Conservation (phyloP, 179 eudicot species). For the Corrigiola litoralis region DNA sequence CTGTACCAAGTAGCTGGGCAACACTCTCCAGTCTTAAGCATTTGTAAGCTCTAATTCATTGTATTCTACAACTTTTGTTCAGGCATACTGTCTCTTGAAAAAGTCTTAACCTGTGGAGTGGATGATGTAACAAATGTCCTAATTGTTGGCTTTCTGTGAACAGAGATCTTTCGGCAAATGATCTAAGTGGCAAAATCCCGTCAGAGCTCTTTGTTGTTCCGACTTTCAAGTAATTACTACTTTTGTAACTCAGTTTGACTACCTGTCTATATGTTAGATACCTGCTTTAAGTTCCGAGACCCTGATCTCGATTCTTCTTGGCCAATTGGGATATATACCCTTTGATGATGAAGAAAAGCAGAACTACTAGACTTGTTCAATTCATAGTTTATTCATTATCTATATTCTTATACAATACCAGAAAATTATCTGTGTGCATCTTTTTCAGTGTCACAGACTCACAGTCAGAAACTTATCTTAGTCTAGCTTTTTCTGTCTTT, state of each 20-base stretch:
- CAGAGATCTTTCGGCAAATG: constrained; percentile 87
- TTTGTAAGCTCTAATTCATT: constrained; percentile 44
- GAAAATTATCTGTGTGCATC: no score
- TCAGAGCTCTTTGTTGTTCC: constrained; percentile 48
- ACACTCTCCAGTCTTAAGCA: constrained; percentile 65
- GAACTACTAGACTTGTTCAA: no score
- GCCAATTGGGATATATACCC: no score
- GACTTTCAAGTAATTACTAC: constrained; percentile 64
- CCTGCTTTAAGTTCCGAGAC: no score
- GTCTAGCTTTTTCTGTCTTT: no score
- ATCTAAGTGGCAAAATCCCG: constrained; percentile 62
- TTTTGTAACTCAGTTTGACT: constrained; percentile 5
- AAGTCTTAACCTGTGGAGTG: background rate
- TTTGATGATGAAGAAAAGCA: no score
- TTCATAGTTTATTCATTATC: no score
- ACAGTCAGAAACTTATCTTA: no score
- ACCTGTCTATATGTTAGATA: no score
- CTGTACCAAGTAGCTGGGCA: constrained; percentile 75
- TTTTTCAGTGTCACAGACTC: no score
- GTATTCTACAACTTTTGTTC: constrained; percentile 4
- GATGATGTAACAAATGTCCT: background rate
- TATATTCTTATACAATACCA: no score
- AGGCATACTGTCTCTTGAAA: background rate
- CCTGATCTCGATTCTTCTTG: no score
- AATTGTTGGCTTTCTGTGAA: constrained; percentile 12